Conservation (phyloP, 2,329 filamentous ascomycete genomes). For the Botrytis fragariae region DNA sequence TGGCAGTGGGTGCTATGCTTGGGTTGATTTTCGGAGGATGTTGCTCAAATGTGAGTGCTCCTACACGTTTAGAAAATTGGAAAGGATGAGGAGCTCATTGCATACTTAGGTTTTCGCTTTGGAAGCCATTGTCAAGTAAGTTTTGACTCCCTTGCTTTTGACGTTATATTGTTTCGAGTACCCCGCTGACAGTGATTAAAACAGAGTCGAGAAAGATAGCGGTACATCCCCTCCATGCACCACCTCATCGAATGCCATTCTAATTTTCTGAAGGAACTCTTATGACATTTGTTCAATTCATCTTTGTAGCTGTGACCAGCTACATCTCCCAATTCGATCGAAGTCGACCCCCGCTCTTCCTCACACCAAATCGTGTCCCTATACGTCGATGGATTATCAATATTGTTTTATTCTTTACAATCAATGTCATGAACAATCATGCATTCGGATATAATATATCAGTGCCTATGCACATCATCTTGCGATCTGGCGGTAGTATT, state of each 20-base stretch:
- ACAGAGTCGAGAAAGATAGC: slow-evolving; percentile 76
- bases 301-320: slow-evolving; percentile 76
- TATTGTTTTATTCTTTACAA: slow-evolving; percentile 84
- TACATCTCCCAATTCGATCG: slow-evolving; percentile 72
- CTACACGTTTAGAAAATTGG: neutral
- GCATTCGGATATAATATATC: slow-evolving; percentile 97
- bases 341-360: slow-evolving; percentile 65
- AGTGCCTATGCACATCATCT: slow-evolving; percentile 93
- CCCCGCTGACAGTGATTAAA: slow-evolving; percentile 29
- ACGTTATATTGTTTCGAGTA: neutral
- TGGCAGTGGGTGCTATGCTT: slow-evolving; percentile 67
- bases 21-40: slow-evolving; percentile 92
- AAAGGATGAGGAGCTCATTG: slow-evolving; percentile 29
- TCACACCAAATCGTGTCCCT: slow-evolving; percentile 77
- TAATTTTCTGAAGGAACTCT: slow-evolving; percentile 61
- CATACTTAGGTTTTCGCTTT: slow-evolving; percentile 79
- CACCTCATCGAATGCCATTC: slow-evolving; percentile 14
- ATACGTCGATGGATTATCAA: slow-evolving; percentile 83
- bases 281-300: slow-evolving; percentile 85
- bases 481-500: slow-evolving; percentile 91
- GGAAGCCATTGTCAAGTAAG: slow-evolving; percentile 91
- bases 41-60: slow-evolving; percentile 75
- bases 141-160: slow-evolving; percentile 25
- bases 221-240: slow-evolving; percentile 51
- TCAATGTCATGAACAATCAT: slow-evolving; percentile 96